Base-by-base conservation (phyloP, 306 rosid species). In the Ceratonia siliqua region DNA sequence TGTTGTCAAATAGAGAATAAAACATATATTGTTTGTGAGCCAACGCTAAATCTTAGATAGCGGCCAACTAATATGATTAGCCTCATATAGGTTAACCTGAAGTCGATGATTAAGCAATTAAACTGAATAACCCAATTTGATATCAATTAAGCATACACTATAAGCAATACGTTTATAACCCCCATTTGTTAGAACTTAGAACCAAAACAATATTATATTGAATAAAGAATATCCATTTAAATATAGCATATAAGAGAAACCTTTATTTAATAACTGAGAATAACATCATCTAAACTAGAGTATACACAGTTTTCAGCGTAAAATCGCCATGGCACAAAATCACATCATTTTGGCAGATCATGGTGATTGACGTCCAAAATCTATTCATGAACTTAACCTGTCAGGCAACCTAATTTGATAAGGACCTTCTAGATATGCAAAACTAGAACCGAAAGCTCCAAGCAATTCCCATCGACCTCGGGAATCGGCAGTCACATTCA, bases 181-280 rank as follows among this genome's bases (percentile, higher is more conserved):
- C 55, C 55, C n/a, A 38, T 69, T 50, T 52, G 25, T n/a, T n/a
- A n/a, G n/a, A n/a, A n/a, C n/a, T n/a, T n/a, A n/a, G n/a, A n/a
- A n/a, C n/a, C n/a, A n/a, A 28, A 62, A 33, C 22, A 50, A 36
- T 38, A 62, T 45, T 18, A 15, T 8, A 61, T n/a, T 15, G 18
- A 18, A 62, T 21, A 27, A 33, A 38, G 36, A 50, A 38, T 52
- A 73, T n/a, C n/a, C n/a, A n/a, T n/a, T n/a, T n/a, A n/a, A n/a
- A 25, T 73, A 41, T 21, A 52, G 21, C 57, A 61, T 39, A 63
- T 27, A 65, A 66, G 55, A 65, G 49, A 55, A 39, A 45, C 33
- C 52, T 32, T 17, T 42, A 28, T 27, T 71, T 11, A 53, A 71
- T 18, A 79, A 41, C 27, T 10, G 21, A 79, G 38, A 35, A 62